Conservation (phyloP, 1,139 yeast genomes). For the Barnettozyma hawaiiensis region DNA sequence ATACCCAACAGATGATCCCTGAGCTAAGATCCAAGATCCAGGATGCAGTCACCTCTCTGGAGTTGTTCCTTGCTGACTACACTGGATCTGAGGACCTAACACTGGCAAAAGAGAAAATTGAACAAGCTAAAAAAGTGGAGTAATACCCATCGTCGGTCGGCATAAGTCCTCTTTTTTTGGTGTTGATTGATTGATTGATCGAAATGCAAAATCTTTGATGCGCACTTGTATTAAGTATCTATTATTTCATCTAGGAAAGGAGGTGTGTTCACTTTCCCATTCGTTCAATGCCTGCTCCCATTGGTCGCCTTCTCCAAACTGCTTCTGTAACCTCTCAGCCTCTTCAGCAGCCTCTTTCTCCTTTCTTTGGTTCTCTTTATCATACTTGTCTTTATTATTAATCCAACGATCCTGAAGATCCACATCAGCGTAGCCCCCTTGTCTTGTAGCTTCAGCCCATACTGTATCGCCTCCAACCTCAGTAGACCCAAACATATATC, state of each 20-base stretch:
- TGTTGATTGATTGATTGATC: no score
- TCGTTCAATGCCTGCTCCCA: slow-evolving; percentile 52
- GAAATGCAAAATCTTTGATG: not conserved
- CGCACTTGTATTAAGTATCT: slow-evolving; percentile 1
- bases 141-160: not conserved
- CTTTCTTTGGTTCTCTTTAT: slow-evolving; percentile 51
- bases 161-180: no score
- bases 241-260: slow-evolving; percentile 17
- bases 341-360: slow-evolving; percentile 31
- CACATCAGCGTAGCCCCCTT: slow-evolving; percentile 46
- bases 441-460: slow-evolving; percentile 93
- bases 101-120: slow-evolving; percentile 25
- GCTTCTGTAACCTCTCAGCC: slow-evolving; percentile 32
- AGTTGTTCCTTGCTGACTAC: slow-evolving; percentile 33
- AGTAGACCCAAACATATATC: slow-evolving; percentile 86
- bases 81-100: slow-evolving; percentile 36
- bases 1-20: slow-evolving; percentile 64
- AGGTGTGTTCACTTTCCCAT: slow-evolving; percentile 48
- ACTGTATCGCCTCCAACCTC: slow-evolving; percentile 94
- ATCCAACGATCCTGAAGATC: slow-evolving; percentile 97
- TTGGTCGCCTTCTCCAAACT: slow-evolving; percentile 21
- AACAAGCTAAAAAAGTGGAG: slow-evolving; percentile 19
- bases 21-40: slow-evolving; percentile 50
- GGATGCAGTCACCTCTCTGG: slow-evolving; percentile 44
- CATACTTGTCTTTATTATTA: slow-evolving; percentile 74